Percentiles rank a stretch among this genome's conserved stretches.
Conservation (phyloP, 2,329 filamentous ascomycete genomes). For the Cladosporium sp. region DNA sequence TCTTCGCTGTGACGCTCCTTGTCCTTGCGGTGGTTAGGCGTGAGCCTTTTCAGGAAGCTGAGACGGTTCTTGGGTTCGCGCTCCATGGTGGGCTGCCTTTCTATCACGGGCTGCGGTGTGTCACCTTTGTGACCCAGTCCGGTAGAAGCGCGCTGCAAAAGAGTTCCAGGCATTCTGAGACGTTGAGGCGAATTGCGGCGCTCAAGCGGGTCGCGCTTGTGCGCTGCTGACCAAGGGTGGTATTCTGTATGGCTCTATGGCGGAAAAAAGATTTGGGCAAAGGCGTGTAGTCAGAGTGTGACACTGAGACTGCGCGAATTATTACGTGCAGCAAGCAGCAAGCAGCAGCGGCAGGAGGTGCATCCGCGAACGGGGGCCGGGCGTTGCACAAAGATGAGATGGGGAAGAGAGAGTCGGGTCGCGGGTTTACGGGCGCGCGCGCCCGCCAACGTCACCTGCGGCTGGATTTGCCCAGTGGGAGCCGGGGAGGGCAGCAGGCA, state of each 20-base stretch:
- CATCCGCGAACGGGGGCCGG: conserved; percentile 1
- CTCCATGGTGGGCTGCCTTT: neutral
- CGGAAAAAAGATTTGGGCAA: neutral
- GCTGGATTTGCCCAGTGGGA: neutral
- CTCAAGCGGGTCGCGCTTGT: neutral
- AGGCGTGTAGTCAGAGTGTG: neutral
- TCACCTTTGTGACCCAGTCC: conserved; percentile 2
- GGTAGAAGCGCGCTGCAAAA: conserved; percentile 7
- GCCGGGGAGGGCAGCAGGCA: neutral
- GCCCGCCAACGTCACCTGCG: conserved; percentile 8
- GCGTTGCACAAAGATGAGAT: conserved; percentile 7
- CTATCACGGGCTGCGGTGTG: neutral
- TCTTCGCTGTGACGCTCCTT: conserved; percentile 1
- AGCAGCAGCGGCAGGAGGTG: neutral
- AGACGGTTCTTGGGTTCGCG: conserved; percentile 1
- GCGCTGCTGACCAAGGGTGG: neutral
- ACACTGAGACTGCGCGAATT: conserved; percentile 5
- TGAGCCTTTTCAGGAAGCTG: neutral
- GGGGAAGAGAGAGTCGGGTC: conserved; percentile 1
- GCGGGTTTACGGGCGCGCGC: conserved; percentile 7
- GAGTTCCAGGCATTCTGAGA: conserved; percentile 1
- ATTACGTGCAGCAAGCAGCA: conserved; percentile 1
- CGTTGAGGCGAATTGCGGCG: neutral
- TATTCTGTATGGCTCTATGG: conserved; percentile 1
- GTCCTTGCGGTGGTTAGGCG: conserved; percentile 3